phyloP scores from a whole-genome alignment of 805 yeast genomes.

The Blastobotrys peoriensis region DNA sequence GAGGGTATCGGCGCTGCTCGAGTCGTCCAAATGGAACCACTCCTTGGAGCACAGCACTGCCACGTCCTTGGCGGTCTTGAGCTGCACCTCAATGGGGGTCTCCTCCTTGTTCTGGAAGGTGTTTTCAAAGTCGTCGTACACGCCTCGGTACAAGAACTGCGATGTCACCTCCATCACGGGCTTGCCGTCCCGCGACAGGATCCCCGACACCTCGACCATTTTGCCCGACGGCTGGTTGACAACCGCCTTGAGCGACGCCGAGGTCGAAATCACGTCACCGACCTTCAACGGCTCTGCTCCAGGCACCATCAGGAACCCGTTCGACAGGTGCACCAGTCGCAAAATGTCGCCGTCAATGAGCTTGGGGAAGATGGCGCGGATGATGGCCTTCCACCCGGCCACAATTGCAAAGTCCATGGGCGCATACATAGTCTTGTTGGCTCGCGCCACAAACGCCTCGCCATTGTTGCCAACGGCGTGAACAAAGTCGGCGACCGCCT shows the following conservation, averaged over 20 bases:
- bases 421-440: conserved; percentile 69
- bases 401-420: conserved; percentile 99
- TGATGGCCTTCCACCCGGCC: conserved; percentile 96
- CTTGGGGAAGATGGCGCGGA: conserved; percentile 96
- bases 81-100: conserved; percentile 73
- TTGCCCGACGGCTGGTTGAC: conserved; percentile 90
- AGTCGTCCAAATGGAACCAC: conserved; percentile 85
- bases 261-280: conserved; percentile 78
- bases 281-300: conserved; percentile 85
- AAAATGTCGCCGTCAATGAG: conserved; percentile 94
- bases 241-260: conserved; percentile 82
- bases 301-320: conserved; percentile 88
- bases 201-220: conserved; percentile 91
- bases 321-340: conserved; percentile 89
- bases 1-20: conserved; percentile 48
- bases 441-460: conserved; percentile 88
- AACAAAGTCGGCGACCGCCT: conserved; percentile 83
- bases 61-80: conserved; percentile 76
- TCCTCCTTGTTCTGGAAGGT: conserved; percentile 86
- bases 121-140: conserved; percentile 78
- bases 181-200: conserved; percentile 64
- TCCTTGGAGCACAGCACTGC: conserved; percentile 93
- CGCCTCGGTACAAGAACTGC: conserved; percentile 94
- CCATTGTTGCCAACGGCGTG: conserved; percentile 97
- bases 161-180: conserved; percentile 94